Conservation (phyloP, 192 early-diverging fungal species). For the Linnemannia schmuckeri region DNA sequence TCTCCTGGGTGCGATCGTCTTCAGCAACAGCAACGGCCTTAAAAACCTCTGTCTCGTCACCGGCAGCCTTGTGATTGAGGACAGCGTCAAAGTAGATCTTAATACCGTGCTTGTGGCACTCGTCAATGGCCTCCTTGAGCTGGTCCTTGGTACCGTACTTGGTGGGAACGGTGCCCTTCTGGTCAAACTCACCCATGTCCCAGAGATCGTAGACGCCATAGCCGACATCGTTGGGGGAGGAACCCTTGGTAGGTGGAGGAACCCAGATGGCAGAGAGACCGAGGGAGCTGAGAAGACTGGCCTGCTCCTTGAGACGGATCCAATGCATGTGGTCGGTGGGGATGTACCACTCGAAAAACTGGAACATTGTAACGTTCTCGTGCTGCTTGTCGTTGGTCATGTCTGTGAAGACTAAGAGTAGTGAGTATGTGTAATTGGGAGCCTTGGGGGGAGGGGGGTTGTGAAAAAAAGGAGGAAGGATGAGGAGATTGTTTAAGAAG, state of each 20-base stretch:
- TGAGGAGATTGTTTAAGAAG: background rate
- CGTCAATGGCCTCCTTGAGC: slow-evolving; percentile 57
- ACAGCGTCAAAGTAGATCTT: slow-evolving; percentile 60
- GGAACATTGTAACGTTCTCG: slow-evolving; percentile 34
- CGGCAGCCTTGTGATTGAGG: slow-evolving; percentile 61
- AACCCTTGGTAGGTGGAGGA: slow-evolving; percentile 63
- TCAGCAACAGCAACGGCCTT: slow-evolving; percentile 56
- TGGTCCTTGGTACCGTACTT: slow-evolving; percentile 64
- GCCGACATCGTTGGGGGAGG: slow-evolving; percentile 52
- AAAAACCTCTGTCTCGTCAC: slow-evolving; percentile 59
- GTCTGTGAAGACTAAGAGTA: background rate
- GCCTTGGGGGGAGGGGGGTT: too few species aligned
- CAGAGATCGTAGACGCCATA: slow-evolving; percentile 65
- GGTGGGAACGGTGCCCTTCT: slow-evolving; percentile 60
- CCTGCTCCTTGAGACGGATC: slow-evolving; percentile 58
- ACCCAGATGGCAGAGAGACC: slow-evolving; percentile 64
- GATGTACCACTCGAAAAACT: slow-evolving; percentile 38
- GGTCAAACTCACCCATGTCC: slow-evolving; percentile 66
- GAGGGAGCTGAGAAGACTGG: slow-evolving; percentile 44
- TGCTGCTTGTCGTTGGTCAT: slow-evolving; percentile 22
- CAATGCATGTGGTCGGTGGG: slow-evolving; percentile 38
- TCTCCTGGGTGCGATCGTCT: slow-evolving; percentile 56
- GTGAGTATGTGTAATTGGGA: background rate
- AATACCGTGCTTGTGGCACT: slow-evolving; percentile 45
- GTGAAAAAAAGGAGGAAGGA: background rate